These are phyloP conservation scores for Solanum ossicruentum DNA, from an alignment of 257 asterid genomes.

Conservation along the genomic window DNA sequence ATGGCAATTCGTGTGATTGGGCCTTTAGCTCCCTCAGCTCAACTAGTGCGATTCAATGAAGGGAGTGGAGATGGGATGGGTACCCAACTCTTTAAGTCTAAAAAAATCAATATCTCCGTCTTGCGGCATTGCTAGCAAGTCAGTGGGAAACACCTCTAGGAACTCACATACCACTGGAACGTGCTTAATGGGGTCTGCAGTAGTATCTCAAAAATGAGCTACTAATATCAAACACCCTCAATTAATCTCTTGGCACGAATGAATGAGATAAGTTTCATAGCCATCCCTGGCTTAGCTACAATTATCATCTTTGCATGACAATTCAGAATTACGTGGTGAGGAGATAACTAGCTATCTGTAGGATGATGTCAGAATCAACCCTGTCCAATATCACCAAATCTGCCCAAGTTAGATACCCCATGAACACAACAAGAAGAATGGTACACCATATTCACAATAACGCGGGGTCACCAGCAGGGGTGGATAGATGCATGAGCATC, in stretches of 20 bases:
- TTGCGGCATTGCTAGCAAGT: neutral
- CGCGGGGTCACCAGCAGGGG: neutral
- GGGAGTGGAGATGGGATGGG: neutral
- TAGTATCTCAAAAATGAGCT: neutral
- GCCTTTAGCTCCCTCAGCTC: neutral
- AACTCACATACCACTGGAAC: neutral
- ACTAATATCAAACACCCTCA: neutral
- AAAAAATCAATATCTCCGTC: neutral
- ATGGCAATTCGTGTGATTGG: neutral
- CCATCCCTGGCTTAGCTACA: neutral
- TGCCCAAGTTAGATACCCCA: neutral
- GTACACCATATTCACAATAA: neutral
- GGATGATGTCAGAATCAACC: neutral
- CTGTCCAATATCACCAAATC: neutral
- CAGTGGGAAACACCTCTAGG: neutral
- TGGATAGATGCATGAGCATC: neutral
- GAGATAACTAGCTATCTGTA: neutral
- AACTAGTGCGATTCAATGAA: too few relatives aligned
- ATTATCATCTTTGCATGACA: neutral
- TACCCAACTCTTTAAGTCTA: neutral
- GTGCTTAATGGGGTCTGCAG: neutral
- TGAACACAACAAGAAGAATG: neutral
- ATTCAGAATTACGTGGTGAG: neutral
- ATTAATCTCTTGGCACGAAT: neutral
- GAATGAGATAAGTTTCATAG: neutral